Base-by-base conservation (phyloP, 2,329 filamentous ascomycete genomes). In the Coniochaeta sp. region DNA sequence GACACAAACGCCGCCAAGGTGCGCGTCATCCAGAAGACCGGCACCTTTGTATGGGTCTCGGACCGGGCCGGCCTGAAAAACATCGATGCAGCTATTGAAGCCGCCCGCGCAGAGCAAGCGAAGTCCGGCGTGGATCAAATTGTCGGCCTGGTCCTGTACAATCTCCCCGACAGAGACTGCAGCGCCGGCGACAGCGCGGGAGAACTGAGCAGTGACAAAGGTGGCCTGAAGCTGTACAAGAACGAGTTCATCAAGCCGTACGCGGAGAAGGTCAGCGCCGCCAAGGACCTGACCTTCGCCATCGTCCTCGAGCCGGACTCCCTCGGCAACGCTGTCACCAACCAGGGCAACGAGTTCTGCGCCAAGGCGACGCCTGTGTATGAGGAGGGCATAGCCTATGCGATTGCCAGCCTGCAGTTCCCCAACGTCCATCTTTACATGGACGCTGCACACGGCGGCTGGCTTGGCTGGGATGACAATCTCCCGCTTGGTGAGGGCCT, bases 161-260 rank as follows among this genome's bases (percentile, higher is more conserved):
- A 79, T 63, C 69, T 79, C 1, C 75, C 76, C 7, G 76, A 78
- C 61, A 67, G 77, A 2, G 77, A 79, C 67, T 79, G 77, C 70
- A 72, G 71, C n/a, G 75, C 73, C 5, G 76, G 74, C 28, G 74
- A 77, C 63, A 73, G 70, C 16, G 71, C 72, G 0, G 76, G 76
- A n/a, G 77, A 79, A 64, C 71, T 78, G 22, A 65, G 65, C 44
- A 69, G 69, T 57, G 68, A 58, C 19, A 61, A 76, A 17, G 67
- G 72, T 58, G 76, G 76, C 4, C 62, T 77, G 14, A 67, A 73
- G 62, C 64, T 69, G 24, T 79, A 79, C 69, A 75, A 77, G 69
- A 67, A 67, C 50, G 68, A 71, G 56, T 79, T 73, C 63, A 68
- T 79, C 62, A 70, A 74, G 64, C 71, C 71, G 0, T 77, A 72